These are phyloP conservation scores for Aspergillus pseudoviridinutans DNA, from an alignment of 2,329 filamentous ascomycete genomes.

Conservation along the genomic window DNA sequence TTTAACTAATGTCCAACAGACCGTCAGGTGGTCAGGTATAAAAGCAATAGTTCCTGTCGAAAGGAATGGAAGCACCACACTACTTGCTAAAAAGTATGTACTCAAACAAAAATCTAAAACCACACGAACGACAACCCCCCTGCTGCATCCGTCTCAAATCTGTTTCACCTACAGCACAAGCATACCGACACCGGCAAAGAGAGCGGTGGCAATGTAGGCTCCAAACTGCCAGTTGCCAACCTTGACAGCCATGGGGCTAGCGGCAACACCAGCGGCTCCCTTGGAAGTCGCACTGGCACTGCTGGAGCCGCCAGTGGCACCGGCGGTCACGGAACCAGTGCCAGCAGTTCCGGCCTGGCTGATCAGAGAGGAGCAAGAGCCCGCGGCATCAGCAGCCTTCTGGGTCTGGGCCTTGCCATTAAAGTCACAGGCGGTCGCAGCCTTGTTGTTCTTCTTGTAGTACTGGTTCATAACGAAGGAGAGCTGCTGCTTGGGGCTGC, in stretches of 20 bases:
- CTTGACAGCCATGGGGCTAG: constrained; percentile 32
- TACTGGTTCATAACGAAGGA: constrained; percentile 46
- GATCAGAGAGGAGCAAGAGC: constrained; percentile 34
- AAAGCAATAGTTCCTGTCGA: neutral
- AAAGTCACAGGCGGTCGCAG: constrained; percentile 43
- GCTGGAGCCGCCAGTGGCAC: constrained; percentile 26
- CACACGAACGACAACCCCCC: neutral
- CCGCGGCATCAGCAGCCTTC: constrained; percentile 27
- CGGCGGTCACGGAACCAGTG: constrained; percentile 36
- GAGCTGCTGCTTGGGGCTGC: constrained; percentile 42
- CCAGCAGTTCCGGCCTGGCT: constrained; percentile 39
- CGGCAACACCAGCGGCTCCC: constrained; percentile 28
- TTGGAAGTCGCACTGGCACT: constrained; percentile 22
- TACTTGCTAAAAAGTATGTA: constrained; percentile 5
- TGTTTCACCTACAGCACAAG: constrained; percentile 39
- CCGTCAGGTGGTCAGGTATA: neutral
- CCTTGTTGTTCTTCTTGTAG: constrained; percentile 35
- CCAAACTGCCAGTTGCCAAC: constrained; percentile 41
- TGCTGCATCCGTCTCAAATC: neutral
- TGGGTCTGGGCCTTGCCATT: constrained; percentile 39
- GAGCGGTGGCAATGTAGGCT: constrained; percentile 41
- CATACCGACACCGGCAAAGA: constrained; percentile 45
- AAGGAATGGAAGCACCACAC: constrained; percentile 1
- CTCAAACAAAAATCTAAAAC: neutral
- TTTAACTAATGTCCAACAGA: neutral